Percentiles rank a stretch among this genome's conserved stretches.
Evolutionary conservation across 208 protist species (phyloP).

Genomic region (Endotrypanum monterogeii): DNA sequence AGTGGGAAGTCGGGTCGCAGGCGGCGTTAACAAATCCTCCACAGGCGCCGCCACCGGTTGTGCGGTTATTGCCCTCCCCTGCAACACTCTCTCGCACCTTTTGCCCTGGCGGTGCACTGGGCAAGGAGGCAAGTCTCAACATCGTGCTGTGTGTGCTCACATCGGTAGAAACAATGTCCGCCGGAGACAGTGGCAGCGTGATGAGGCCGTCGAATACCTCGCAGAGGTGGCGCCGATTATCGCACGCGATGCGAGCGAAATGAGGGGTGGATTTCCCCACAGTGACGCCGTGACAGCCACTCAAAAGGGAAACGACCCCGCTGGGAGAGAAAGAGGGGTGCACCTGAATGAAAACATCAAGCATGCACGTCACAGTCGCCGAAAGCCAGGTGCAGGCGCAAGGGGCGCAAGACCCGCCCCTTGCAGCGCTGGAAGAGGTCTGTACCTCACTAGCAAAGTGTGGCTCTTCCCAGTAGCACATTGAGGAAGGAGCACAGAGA

Average conservation of each 20-base stretch:
- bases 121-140: neutral
- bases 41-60: neutral
- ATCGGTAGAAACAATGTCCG: constrained; percentile 11
- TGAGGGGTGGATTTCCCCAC: constrained; percentile 1
- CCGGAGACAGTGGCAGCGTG: constrained; percentile 5
- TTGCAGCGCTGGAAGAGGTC: neutral
- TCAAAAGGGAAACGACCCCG: constrained; percentile 1
- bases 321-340: neutral
- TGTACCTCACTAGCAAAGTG: neutral
- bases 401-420: neutral
- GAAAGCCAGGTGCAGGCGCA: constrained; percentile 22
- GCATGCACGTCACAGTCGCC: constrained; percentile 14
- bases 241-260: constrained; percentile 13
- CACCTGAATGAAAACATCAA: constrained; percentile 18
- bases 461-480: constrained; percentile 6
- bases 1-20: neutral
- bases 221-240: neutral
- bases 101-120: neutral
- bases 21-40: neutral
- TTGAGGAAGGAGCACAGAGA: neutral
- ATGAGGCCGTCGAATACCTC: neutral
- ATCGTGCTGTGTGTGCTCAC: constrained; percentile 22
- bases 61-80: neutral
- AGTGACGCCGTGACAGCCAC: constrained; percentile 11
- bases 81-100: neutral